Conservation (phyloP, 192 early-diverging fungal species). For the Linnemannia schmuckeri region DNA sequence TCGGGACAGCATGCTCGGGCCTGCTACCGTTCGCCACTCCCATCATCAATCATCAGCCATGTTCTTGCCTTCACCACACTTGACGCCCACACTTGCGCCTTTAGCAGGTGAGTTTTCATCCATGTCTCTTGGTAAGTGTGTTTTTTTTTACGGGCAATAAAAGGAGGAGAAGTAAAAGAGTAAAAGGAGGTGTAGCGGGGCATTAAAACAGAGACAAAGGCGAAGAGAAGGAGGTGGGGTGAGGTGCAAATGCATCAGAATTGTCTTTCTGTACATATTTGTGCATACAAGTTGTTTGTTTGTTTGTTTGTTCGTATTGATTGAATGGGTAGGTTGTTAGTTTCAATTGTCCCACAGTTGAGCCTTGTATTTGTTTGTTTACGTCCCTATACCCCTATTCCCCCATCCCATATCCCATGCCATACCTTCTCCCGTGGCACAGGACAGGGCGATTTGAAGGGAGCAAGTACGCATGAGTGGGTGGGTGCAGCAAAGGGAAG, state of each 20-base stretch:
- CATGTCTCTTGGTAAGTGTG: slow-evolving; percentile 40
- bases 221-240: background rate
- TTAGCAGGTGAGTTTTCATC: slow-evolving; percentile 39
- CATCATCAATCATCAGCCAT: background rate
- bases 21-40: background rate
- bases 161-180: background rate
- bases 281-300: background rate
- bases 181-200: background rate
- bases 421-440: background rate
- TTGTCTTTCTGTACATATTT: background rate
- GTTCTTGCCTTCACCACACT: slow-evolving; percentile 36
- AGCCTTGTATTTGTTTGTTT: background rate
- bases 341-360: background rate
- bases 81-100: slow-evolving; percentile 35
- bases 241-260: background rate
- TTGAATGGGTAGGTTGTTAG: background rate
- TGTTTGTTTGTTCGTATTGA: background rate
- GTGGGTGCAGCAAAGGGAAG: background rate
- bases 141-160: background rate
- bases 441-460: background rate
- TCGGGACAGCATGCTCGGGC: background rate
- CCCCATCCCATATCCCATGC: too few species aligned
- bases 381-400: background rate
- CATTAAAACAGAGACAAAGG: background rate
- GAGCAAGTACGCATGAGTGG: background rate